Evolutionary conservation across 495 filamentous ascomycete species (phyloP).

Genomic region (Daldinia vernicosa): DNA sequence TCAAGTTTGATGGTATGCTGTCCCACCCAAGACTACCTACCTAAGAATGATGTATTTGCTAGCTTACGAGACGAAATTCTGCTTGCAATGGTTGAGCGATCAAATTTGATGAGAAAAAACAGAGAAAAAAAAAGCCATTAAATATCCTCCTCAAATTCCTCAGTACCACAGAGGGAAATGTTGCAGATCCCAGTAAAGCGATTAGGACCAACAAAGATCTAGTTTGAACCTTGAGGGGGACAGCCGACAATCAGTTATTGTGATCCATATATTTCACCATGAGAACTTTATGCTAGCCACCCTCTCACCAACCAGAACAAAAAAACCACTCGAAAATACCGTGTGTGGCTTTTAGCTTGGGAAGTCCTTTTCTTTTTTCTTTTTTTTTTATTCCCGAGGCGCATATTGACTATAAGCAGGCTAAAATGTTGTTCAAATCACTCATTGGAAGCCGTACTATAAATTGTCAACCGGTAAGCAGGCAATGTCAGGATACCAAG

Average conservation of each 20-base stretch:
- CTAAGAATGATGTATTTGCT: slow-evolving; percentile 23
- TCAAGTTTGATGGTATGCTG: slow-evolving; percentile 20
- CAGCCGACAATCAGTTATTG: background rate
- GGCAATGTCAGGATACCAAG: background rate
- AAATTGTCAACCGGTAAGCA: background rate
- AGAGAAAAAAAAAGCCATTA: background rate
- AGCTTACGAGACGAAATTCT: background rate
- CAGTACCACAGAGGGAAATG: background rate
- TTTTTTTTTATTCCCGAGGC: background rate
- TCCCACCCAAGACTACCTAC: slow-evolving; percentile 27
- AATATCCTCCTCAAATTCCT: background rate
- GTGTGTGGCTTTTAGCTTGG: background rate
- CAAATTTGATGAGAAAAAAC: background rate
- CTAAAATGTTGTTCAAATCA: background rate
- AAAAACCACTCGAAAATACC: background rate
- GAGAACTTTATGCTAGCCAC: slow-evolving; percentile 1
- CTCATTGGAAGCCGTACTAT: background rate
- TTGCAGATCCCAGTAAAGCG: background rate
- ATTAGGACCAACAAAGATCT: background rate
- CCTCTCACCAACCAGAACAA: background rate
- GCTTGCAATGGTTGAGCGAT: background rate
- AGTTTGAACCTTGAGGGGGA: background rate
- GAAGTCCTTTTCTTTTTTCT: background rate
- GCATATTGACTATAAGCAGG: background rate
- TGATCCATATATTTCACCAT: slow-evolving; percentile 1